Evolutionary conservation across 1,284 basidiomycete genomes (phyloP), one percentile per base, ranked within the genome.

Genomic region (Singerocomus inundabilis): DNA sequence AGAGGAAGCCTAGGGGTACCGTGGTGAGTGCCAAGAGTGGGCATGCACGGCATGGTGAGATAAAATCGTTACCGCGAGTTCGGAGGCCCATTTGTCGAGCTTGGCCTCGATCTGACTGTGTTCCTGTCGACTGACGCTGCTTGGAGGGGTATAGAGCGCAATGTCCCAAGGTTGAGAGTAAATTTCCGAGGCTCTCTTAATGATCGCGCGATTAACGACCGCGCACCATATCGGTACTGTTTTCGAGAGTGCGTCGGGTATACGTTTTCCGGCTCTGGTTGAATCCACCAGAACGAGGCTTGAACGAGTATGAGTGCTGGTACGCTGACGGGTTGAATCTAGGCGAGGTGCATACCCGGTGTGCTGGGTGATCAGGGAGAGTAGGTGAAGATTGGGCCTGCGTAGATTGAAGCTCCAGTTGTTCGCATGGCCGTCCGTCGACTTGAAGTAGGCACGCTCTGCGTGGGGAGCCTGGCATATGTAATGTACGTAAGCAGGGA

Each of bases 151-250:
- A 59, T 84, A 84, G 4, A 93, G 71, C 1, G 64, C 58, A 0
- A 58, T 67, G 51, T 85, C 75, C 83, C 83, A 86, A 4, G 62
- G 46, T 1, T 49, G 52, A 8, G 61, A 51, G 25, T 64, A 57
- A 24, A 60, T 61, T 49, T 37, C 34, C 18, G 46, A 6, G 15
- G 38, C 25, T 57, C 71, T 40, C 65, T 70, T 41, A 64, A 60
- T 50, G 13, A 87, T 59, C 1, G 92, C 91, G 8, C 81, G 76
- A 62, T 98, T 98, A 57, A 98, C 75, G 3, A 96, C 92, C 2
- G 91, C 77, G 66, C 96, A 98, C 96, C 96, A 99, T 40, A 95
- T 91, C 0, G 96, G 94, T 0, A 98, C 79, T 0, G 96, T 98
- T 68, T 98, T 98, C 6, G 91, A 91, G 0, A 98, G 75, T 0